Conservation (phyloP, 306 rosid genomes). For the Quercus robur region DNA sequence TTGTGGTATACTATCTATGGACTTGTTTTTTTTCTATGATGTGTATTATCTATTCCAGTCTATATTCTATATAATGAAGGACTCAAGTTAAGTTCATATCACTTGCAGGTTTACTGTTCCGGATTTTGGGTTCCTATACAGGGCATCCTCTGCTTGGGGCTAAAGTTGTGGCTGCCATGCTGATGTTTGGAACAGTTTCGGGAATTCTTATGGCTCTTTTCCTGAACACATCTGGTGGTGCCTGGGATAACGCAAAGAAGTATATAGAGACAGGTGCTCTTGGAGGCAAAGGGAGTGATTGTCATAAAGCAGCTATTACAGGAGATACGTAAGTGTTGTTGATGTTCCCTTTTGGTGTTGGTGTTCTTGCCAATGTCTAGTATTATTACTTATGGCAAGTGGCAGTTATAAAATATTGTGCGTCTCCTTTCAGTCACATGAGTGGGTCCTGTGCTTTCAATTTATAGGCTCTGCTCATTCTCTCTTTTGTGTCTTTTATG, state of each 20-base stretch:
- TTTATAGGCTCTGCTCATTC: background rate
- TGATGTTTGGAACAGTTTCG: constrained; percentile 94
- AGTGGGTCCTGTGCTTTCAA: background rate
- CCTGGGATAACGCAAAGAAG: constrained; percentile 99
- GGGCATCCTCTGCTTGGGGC: constrained; percentile 97
- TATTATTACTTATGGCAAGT: background rate
- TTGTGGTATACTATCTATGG: background rate
- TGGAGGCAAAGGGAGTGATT: constrained; percentile 97
- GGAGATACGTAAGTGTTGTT: constrained; percentile 88
- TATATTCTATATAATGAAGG: constrained; percentile 19
- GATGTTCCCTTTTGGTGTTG: background rate
- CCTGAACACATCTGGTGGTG: constrained; percentile 97
- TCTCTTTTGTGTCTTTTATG: background rate
- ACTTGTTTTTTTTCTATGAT: background rate
- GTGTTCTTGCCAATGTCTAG: background rate
- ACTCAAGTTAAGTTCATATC: constrained; percentile 12
- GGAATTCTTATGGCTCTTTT: constrained; percentile 99
- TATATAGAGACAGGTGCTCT: constrained; percentile 96
- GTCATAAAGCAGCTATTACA: constrained; percentile 92
- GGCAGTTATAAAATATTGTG: background rate
- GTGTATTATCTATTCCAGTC: background rate
- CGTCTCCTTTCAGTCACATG: background rate
- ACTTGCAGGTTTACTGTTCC: constrained; percentile 77
- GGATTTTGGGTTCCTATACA: constrained; percentile 85
- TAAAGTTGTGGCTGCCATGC: constrained; percentile 85